Conservation (phyloP, 208 protist genomes). For the Trypanosoma melophagium region DNA sequence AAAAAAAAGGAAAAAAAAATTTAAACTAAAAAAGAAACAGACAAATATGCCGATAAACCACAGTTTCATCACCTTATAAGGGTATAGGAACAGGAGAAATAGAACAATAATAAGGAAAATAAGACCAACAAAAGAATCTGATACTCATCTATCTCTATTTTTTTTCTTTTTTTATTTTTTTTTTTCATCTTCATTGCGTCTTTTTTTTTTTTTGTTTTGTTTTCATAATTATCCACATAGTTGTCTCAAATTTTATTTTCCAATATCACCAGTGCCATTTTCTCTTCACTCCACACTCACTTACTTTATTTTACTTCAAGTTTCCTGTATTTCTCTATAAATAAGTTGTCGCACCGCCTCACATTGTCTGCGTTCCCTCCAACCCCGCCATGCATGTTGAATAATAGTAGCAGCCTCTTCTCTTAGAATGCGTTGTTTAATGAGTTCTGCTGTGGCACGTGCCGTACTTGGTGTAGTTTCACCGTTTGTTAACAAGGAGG, state of each 20-base stretch:
- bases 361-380: conserved; percentile 16
- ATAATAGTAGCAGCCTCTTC: conserved; percentile 60
- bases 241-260: too few species aligned
- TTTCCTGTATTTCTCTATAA: conserved; percentile 9
- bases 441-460: conserved; percentile 5
- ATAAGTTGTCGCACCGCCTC: conserved; percentile 7
- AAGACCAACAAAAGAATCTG: neutral
- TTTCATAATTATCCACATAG: too few species aligned
- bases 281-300: neutral
- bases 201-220: too few species aligned
- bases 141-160: neutral
- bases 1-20: conserved; percentile 1
- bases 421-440: conserved; percentile 37
- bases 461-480: neutral
- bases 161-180: neutral
- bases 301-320: neutral
- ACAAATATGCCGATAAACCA: neutral
- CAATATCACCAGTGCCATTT: too few species aligned
- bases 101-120: neutral
- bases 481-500: neutral
- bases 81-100: neutral
- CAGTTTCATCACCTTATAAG: too few species aligned
- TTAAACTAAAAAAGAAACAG: neutral
- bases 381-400: conserved; percentile 43
- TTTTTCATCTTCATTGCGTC: too few species aligned